A percentile compares a stretch with the other conserved stretches of the same genome.
phyloP scores from a whole-genome alignment of 2,329 filamentous ascomycete species.

The Fusarium scirpi region DNA sequence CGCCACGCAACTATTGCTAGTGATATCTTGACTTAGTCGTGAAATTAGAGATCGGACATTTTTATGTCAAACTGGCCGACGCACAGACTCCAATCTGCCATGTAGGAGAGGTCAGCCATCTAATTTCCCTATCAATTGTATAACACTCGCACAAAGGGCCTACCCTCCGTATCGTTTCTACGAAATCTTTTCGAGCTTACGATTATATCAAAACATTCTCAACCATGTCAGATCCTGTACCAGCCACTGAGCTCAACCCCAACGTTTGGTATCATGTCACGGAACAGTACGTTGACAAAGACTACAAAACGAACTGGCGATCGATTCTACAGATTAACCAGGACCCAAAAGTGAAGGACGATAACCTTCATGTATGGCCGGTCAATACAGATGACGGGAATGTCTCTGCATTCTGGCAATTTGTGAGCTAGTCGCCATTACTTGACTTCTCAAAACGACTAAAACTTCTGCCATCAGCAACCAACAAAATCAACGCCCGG shows the following conservation, averaged over 20 bases:
- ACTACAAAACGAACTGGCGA: conserved; percentile 41
- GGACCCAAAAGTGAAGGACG: neutral
- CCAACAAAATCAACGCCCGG: conserved; percentile 40
- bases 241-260: conserved; percentile 46
- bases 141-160: neutral
- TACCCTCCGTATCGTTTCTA: neutral
- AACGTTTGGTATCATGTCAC: conserved; percentile 52
- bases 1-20: neutral
- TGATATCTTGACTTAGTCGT: neutral
- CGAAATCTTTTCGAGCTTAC: no score
- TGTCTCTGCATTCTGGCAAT: conserved; percentile 6
- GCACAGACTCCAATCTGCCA: no score
- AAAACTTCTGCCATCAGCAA: conserved; percentile 33
- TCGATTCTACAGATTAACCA: conserved; percentile 31
- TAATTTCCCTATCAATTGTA: neutral
- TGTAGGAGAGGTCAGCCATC: neutral
- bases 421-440: neutral
- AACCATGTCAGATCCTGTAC: conserved; percentile 3
- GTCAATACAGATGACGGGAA: neutral
- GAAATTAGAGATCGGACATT: neutral
- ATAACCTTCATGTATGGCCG: conserved; percentile 43
- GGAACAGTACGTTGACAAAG: conserved; percentile 48
- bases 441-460: neutral
- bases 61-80: neutral
- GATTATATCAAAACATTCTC: neutral